Base-by-base conservation (phyloP, 306 rosid species). In the Fragaria nilgerrensis region DNA sequence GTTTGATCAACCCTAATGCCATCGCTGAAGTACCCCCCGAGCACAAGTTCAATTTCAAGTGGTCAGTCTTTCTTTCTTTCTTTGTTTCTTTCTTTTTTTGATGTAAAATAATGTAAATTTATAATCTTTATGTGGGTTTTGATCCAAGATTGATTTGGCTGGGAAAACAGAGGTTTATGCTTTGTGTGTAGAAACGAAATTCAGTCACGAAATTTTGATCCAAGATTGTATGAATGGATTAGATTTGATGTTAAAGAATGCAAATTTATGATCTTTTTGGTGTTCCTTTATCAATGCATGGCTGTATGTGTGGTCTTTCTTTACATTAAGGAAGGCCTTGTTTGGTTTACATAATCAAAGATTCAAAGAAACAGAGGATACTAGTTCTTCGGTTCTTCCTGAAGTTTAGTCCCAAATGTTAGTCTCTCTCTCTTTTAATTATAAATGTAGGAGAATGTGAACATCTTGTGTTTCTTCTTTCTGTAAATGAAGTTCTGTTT, bases 31-130 rank as follows among this genome's bases (percentile, higher is more conserved):
- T 0, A 29, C 37, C 20, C 64, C 78, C 65, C 0, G 10, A 20
- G 9, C 55, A 70, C 68, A 27, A 68, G 53, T 1, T 75, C 53
- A 56, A 14, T 66, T 76, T 7, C 77, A 65, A 5, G 17, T 79
- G 86, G 86, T 83, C 67, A 55, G 64, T 56, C 23, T 52, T 22
- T 15, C 1, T 16, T 25, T 29, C n/a, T 5, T 41, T 41, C 44
- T 34, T 34, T 3, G 5, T 53, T 45, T 29, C 53, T 41, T 29
- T 14, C 53, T 12, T 41, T 27, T 7, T 14, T 69, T 29, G 7
- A 69, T 45, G 56, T 19, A 5, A 52, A 52, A 52, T 23, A 69
- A 48, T 48, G 44, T 70, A 15, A 48, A 15, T 47, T 48, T 48
- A 48, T 48, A 4, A 48, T 48, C 23, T 52, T 52, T 62, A 27